These are phyloP conservation scores for Penicillium sp. DNA, from an alignment of 2,329 filamentous ascomycete genomes.

Conservation along the genomic window DNA sequence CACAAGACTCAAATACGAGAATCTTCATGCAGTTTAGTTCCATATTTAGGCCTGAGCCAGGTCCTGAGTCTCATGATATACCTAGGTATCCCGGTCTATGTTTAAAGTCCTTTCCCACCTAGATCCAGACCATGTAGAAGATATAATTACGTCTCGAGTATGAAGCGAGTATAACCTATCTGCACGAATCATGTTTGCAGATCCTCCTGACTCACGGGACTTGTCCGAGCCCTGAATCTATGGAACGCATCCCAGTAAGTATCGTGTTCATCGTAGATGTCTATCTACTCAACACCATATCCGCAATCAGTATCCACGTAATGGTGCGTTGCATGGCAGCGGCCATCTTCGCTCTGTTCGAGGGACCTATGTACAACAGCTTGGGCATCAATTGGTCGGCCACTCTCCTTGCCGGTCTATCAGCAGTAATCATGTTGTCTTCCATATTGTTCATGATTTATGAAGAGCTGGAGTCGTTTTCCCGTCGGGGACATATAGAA, in stretches of 20 bases:
- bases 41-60: no score
- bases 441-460: slow-evolving; percentile 23
- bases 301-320: slow-evolving; percentile 34
- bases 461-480: slow-evolving; percentile 23
- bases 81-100: no score
- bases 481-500: slow-evolving; percentile 9
- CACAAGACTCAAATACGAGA: no score
- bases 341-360: slow-evolving; percentile 27
- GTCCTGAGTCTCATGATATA: no score
- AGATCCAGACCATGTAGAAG: no score
- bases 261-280: slow-evolving; percentile 39
- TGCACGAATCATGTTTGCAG: not conserved
- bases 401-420: slow-evolving; percentile 25
- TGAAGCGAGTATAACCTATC: not conserved
- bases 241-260: not conserved
- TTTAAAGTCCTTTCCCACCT: no score
- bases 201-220: not conserved
- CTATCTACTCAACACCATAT: slow-evolving; percentile 33
- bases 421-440: slow-evolving; percentile 66
- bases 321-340: slow-evolving; percentile 32
- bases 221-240: not conserved
- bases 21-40: no score
- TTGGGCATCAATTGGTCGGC: slow-evolving; percentile 21
- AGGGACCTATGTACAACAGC: slow-evolving; percentile 16
- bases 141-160: no score